Evolutionary conservation across 2,329 filamentous ascomycete species (phyloP), one percentile per base, ranked within the genome.

Genomic region (Xylaria sp.): DNA sequence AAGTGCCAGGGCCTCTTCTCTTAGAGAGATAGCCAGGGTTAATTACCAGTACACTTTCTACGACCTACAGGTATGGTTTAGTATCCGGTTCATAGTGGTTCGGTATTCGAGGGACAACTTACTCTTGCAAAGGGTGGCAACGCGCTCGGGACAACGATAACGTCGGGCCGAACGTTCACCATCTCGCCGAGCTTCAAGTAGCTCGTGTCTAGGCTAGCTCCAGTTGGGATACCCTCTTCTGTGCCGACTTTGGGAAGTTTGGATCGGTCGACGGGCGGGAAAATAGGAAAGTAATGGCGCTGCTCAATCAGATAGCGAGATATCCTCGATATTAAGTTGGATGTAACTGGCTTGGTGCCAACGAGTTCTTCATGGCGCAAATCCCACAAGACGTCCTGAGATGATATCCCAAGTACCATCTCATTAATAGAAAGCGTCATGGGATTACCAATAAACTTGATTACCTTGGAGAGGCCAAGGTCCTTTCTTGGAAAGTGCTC

Each of bases 141-240:
- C 56, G 91, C 87, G 76, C 94, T 97, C 1, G 96, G 95, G 56
- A 92, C 84, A 57, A 98, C 85, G 76, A 98, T 81, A 46, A 98
- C 86, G 81, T 99, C 96, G 0, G 94, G 96, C 62, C 90, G 85
- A 2, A 94, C 92, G 72, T 92, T 92, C 76, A 96, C 87, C 89
- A 97, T 97, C 81, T 98, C 96, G 20, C 93, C 94, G 20, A 98
- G 82, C 82, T 96, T 95, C 74, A 97, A 79, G 81, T 96, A 97
- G 71, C 91, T 91, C 23, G 93, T 83, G 80, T 99, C 96, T 61
- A 98, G 79, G 84, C 91, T 90, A 0, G 93, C 90, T 0, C 94
- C 94, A 0, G 92, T 90, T 4, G 88, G 89, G 46, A 88, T 75
- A 0, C 87, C 88, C 68, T 87, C 85, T 20, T 83, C 84, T 1